Percentiles rank a stretch among this genome's conserved stretches.
These are phyloP conservation scores for Microthlaspi erraticum DNA, from an alignment of 345 rosid species.

Conservation along the genomic window DNA sequence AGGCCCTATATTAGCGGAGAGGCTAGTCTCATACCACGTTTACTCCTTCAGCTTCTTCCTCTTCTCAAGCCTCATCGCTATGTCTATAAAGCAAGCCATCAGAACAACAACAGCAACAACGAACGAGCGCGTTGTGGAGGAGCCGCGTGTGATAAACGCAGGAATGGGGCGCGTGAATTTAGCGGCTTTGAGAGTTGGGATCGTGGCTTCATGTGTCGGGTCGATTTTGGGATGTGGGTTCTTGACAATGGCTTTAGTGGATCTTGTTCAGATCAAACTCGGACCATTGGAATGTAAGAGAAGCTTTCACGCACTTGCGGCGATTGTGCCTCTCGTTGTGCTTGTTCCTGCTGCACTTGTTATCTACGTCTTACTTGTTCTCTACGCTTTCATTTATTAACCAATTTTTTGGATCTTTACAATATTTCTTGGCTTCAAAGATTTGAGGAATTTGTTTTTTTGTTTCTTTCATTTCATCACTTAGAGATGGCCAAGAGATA, in stretches of 20 bases:
- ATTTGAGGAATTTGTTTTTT: constrained; percentile 8
- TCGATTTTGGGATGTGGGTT: constrained; percentile 83
- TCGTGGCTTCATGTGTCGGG: constrained; percentile 61
- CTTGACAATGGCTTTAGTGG: constrained; percentile 72
- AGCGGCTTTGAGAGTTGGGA: constrained; percentile 56
- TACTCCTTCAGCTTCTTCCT: constrained; percentile 84
- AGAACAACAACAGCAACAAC: constrained; percentile 12
- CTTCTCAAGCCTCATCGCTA: constrained; percentile 83
- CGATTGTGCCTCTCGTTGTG: constrained; percentile 66
- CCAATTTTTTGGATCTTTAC: neutral
- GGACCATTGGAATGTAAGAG: constrained; percentile 68
- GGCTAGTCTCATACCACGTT: constrained; percentile 69
- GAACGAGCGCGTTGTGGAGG: constrained; percentile 22
- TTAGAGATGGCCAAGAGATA: too few species aligned
- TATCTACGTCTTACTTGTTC: constrained; percentile 59
- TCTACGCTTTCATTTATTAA: constrained; percentile 63
- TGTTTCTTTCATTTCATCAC: too few species aligned
- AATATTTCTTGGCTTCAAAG: neutral
- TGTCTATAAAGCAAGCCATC: constrained; percentile 73
- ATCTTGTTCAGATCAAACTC: constrained; percentile 79
- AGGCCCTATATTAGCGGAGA: constrained; percentile 48
- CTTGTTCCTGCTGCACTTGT: constrained; percentile 73
- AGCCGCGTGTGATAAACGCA: constrained; percentile 27
- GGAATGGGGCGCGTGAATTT: constrained; percentile 56
- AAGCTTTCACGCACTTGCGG: constrained; percentile 58